A percentile compares a stretch with the other conserved stretches of the same genome.
These are phyloP conservation scores for Fusarium sp. DNA, from an alignment of 2,329 filamentous ascomycete genomes.

Conservation along the genomic window DNA sequence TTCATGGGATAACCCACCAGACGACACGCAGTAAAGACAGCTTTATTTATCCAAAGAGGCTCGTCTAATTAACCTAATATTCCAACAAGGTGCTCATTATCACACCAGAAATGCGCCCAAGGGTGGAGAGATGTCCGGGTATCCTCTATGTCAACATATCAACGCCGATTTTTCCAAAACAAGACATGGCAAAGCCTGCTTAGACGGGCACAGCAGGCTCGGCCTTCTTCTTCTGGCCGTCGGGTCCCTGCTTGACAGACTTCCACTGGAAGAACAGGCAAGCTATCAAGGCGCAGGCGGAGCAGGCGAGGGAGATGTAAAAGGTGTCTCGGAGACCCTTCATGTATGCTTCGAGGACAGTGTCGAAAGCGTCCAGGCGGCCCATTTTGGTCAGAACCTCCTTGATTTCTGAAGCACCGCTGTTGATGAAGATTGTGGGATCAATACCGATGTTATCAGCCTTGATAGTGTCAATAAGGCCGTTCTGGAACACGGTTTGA, in stretches of 20 bases:
- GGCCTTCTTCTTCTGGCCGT: constrained; percentile 43
- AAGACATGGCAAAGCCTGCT: background rate
- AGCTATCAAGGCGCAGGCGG: constrained; percentile 58
- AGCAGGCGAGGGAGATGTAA: constrained; percentile 63
- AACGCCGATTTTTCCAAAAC: constrained; percentile 27
- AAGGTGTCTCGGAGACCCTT: constrained; percentile 62
- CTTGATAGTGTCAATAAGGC: constrained; percentile 65
- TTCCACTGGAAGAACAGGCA: constrained; percentile 62
- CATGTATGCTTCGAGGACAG: constrained; percentile 63
- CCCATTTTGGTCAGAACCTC: constrained; percentile 56
- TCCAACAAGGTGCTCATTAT: background rate
- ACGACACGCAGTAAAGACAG: constrained; percentile 52
- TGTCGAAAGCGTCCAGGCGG: constrained; percentile 54
- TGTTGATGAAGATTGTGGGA: constrained; percentile 61
- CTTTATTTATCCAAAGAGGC: constrained; percentile 12
- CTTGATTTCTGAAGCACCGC: constrained; percentile 63
- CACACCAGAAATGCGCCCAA: constrained; percentile 26
- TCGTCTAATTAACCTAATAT: background rate
- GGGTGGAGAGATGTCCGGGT: constrained; percentile 42
- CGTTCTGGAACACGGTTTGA: constrained; percentile 76
- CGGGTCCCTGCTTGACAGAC: constrained; percentile 61
- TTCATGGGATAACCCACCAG: constrained; percentile 56
- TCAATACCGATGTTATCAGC: constrained; percentile 58
- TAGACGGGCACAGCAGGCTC: constrained; percentile 43
- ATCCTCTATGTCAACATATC: constrained; percentile 39